A percentile compares a stretch with the other conserved stretches of the same genome.
phyloP scores from a whole-genome alignment of 2,329 filamentous ascomycete species.

The Aspergillus ruber region DNA sequence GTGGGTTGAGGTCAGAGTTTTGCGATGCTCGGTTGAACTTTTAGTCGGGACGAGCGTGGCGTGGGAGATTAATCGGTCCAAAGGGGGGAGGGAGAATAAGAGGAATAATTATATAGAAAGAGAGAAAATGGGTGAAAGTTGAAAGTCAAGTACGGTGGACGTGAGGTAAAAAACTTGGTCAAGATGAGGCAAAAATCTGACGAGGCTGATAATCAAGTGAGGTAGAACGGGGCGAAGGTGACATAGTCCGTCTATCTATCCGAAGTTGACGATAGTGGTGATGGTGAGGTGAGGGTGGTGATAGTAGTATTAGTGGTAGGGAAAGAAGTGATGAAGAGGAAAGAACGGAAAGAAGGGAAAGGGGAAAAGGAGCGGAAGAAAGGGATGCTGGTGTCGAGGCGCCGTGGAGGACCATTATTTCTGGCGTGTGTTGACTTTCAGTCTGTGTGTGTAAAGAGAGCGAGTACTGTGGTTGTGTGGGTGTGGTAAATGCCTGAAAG shows the following conservation, averaged over 20 bases:
- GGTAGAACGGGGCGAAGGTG: constrained; percentile 18
- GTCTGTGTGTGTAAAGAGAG: constrained; percentile 16
- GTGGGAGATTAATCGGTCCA: constrained; percentile 13
- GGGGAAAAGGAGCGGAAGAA: constrained; percentile 18
- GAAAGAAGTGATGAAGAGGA: constrained; percentile 9
- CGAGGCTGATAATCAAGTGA: constrained; percentile 15
- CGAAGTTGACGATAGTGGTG: constrained; percentile 4
- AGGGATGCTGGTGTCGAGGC: constrained; percentile 20
- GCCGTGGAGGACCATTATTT: constrained; percentile 28
- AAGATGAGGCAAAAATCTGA: constrained; percentile 27
- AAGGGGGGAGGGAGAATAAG: background rate
- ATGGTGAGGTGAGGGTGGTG: constrained; percentile 10
- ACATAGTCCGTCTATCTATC: constrained; percentile 21
- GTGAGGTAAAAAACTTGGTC: constrained; percentile 18
- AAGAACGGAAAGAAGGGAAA: constrained; percentile 8
- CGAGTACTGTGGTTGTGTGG: too few species aligned
- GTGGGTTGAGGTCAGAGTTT: background rate
- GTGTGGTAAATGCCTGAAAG: too few species aligned
- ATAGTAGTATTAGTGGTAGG: constrained; percentile 15
- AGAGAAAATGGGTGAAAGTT: background rate
- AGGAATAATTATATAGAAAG: background rate
- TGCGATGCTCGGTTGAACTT: constrained; percentile 1
- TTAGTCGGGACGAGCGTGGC: constrained; percentile 15
- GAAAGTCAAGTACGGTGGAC: too few species aligned
- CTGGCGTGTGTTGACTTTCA: constrained; percentile 7